Evolutionary conservation across 2,329 filamentous ascomycete species (phyloP).

Genomic region (Trichoderma endophyticum): DNA sequence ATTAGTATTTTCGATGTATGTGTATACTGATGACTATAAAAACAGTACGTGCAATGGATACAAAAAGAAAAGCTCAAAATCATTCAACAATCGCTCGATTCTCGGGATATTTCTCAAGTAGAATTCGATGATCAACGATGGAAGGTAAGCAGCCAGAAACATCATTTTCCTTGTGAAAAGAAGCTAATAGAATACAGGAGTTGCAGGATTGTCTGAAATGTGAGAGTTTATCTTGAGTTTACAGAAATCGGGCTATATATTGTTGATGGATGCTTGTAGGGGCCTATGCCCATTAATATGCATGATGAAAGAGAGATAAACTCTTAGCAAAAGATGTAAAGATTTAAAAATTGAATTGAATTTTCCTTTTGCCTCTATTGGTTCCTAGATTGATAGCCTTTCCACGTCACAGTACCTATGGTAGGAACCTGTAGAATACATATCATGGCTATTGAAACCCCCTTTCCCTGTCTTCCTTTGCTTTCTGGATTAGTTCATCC

Average conservation of each 20-base stretch:
- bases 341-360: too few relatives aligned
- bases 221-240: too few relatives aligned
- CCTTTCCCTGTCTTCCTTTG: not conserved
- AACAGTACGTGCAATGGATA: not conserved
- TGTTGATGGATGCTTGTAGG: too few relatives aligned
- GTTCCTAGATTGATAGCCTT: too few relatives aligned
- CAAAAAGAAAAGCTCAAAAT: not conserved
- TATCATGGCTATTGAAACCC: not conserved
- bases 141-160: not conserved
- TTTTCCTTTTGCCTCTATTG: too few relatives aligned
- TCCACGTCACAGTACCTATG: too few relatives aligned
- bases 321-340: too few relatives aligned
- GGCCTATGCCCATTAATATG: too few relatives aligned
- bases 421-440: too few relatives aligned
- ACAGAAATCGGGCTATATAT: too few relatives aligned
- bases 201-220: not conserved
- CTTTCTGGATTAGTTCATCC: not conserved
- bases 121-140: not conserved
- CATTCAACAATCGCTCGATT: not conserved
- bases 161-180: not conserved
- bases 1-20: not conserved
- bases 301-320: too few relatives aligned
- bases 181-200: not conserved
- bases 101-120: not conserved
- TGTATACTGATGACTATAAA: not conserved